These are phyloP conservation scores for Cryptococcus sp. DNA, from an alignment of 1,284 basidiomycete species.

Conservation along the genomic window DNA sequence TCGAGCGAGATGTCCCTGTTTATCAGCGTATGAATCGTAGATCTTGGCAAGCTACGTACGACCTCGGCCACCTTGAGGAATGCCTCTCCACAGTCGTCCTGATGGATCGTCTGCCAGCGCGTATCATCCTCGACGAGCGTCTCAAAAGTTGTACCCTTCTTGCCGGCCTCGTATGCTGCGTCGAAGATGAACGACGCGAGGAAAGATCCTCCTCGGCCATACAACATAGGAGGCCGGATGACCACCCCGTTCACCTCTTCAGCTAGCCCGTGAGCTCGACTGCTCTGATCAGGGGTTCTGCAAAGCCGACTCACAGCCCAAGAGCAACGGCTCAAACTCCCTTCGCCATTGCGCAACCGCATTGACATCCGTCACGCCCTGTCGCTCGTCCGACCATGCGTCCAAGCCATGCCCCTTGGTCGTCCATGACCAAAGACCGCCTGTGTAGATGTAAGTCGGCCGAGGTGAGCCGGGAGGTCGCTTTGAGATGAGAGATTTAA, in stretches of 20 bases:
- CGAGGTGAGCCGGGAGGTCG: slow-evolving; percentile 38
- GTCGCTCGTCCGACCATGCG: slow-evolving; percentile 33
- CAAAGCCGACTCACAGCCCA: slow-evolving; percentile 25
- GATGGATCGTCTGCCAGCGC: slow-evolving; percentile 50
- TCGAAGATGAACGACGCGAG: slow-evolving; percentile 46
- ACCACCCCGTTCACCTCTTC: slow-evolving; percentile 52
- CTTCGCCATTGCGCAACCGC: slow-evolving; percentile 27
- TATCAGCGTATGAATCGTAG: not conserved
- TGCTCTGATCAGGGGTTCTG: not conserved
- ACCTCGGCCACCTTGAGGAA: slow-evolving; percentile 51
- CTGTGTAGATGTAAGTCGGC: slow-evolving; percentile 54
- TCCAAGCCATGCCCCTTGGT: slow-evolving; percentile 31
- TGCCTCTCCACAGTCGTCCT: slow-evolving; percentile 54
- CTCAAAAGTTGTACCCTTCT: slow-evolving; percentile 45
- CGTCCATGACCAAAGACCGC: slow-evolving; percentile 51
- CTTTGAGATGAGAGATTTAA: slow-evolving; percentile 18
- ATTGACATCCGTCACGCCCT: slow-evolving; percentile 13
- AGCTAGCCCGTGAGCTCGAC: not conserved
- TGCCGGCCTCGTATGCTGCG: slow-evolving; percentile 37
- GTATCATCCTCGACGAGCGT: slow-evolving; percentile 41
- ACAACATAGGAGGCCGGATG: slow-evolving; percentile 52
- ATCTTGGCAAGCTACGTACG: slow-evolving; percentile 14
- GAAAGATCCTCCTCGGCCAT: slow-evolving; percentile 51
- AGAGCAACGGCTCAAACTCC: slow-evolving; percentile 29
- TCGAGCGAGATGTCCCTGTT: not conserved